Evolutionary conservation across 1,284 basidiomycete genomes (phyloP).

Genomic region (Coniferiporia weirii): DNA sequence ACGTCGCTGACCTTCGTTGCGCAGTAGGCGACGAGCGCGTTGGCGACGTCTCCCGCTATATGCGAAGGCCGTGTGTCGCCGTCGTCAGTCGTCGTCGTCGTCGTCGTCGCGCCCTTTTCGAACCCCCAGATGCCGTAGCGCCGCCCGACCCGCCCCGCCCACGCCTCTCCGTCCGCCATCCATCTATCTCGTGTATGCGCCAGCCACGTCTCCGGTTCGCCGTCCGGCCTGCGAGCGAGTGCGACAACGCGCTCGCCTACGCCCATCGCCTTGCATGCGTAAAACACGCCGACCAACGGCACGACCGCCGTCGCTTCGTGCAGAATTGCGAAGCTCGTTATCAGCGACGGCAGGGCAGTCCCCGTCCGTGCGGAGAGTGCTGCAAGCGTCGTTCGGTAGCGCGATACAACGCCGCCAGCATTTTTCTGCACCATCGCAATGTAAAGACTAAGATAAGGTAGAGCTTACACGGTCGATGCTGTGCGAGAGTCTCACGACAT

Average conservation of each 20-base stretch:
- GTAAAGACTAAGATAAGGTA: neutral
- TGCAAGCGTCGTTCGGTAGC: slow-evolving; percentile 50
- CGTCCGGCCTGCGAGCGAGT: slow-evolving; percentile 22
- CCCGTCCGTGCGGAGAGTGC: slow-evolving; percentile 58
- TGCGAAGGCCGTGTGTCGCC: slow-evolving; percentile 23
- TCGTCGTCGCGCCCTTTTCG: slow-evolving; percentile 43
- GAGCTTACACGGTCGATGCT: neutral
- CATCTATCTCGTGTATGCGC: slow-evolving; percentile 44
- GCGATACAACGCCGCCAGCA: slow-evolving; percentile 23
- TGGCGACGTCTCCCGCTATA: slow-evolving; percentile 67
- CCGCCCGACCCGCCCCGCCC: slow-evolving; percentile 68
- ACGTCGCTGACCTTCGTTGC: slow-evolving; percentile 62
- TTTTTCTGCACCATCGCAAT: neutral
- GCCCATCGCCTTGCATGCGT: slow-evolving; percentile 61
- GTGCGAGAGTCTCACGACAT: too few species aligned
- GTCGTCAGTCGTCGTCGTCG: slow-evolving; percentile 18
- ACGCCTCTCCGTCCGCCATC: slow-evolving; percentile 69
- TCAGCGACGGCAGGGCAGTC: slow-evolving; percentile 70
- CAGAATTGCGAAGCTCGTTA: slow-evolving; percentile 76
- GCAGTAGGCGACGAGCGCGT: slow-evolving; percentile 80
- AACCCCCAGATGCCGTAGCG: slow-evolving; percentile 82
- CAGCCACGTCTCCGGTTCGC: slow-evolving; percentile 31
- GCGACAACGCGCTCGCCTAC: slow-evolving; percentile 66
- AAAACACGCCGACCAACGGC: slow-evolving; percentile 76
- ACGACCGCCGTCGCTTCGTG: slow-evolving; percentile 86